Evolutionary conservation across 371 early-diverging fungal species (phyloP).

Genomic region (Nosema granulosis): DNA sequence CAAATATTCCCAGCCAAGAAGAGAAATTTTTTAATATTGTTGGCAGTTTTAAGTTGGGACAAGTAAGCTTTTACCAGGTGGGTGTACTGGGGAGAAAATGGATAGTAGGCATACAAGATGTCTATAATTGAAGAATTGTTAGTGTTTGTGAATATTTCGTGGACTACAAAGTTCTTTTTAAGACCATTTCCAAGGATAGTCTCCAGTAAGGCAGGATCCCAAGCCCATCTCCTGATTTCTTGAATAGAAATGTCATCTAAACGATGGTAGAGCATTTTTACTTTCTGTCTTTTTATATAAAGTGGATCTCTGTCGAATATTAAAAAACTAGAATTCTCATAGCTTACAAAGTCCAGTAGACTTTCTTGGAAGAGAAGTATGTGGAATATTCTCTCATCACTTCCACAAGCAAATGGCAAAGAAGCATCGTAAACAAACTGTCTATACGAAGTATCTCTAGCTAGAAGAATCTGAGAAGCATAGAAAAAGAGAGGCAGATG

Average conservation of each 20-base stretch:
- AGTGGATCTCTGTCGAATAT: conserved; percentile 30
- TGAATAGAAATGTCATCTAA: conserved; percentile 28
- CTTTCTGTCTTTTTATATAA: conserved; percentile 43
- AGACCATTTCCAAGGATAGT: conserved; percentile 5
- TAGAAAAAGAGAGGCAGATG: not conserved
- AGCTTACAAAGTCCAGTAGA: conserved; percentile 25
- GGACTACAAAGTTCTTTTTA: conserved; percentile 8
- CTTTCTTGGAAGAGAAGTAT: conserved; percentile 37
- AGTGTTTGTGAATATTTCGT: conserved; percentile 1
- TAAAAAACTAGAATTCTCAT: conserved; percentile 15
- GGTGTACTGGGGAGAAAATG: not conserved
- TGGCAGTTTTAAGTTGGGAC: not conserved
- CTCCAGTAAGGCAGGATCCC: not conserved
- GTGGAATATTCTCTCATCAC: conserved; percentile 46
- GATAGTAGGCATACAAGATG: not conserved
- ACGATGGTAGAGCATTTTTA: conserved; percentile 29
- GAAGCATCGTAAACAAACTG: conserved; percentile 37
- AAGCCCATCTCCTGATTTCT: conserved; percentile 23
- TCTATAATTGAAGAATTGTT: not conserved
- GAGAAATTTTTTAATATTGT: not conserved
- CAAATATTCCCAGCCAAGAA: not conserved
- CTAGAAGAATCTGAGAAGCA: conserved; percentile 26
- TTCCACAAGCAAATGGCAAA: conserved; percentile 18
- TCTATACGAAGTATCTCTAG: not conserved
- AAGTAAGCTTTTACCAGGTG: not conserved